A percentile compares a stretch with the other conserved stretches of the same genome.
phyloP scores from a whole-genome alignment of 495 filamentous ascomycete species.

The Rostrohypoxylon terebratum region DNA sequence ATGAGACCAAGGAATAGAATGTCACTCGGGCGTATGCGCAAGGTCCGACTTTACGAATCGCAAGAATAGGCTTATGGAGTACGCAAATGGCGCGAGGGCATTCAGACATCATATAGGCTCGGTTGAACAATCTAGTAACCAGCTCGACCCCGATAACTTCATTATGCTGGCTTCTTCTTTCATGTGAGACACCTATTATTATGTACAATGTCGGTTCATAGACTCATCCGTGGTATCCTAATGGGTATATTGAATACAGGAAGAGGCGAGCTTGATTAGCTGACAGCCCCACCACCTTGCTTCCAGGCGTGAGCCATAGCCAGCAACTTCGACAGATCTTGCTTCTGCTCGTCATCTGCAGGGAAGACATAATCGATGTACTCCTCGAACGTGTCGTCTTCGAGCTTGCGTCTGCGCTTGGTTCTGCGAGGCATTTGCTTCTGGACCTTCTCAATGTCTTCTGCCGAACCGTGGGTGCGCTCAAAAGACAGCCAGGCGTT shows the following conservation, averaged over 20 bases:
- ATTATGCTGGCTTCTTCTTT: constrained; percentile 4
- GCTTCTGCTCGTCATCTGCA: constrained; percentile 89
- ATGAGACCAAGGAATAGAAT: background rate
- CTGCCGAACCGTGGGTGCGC: constrained; percentile 77
- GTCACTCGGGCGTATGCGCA: background rate
- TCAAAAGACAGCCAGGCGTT: constrained; percentile 94
- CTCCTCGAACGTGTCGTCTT: constrained; percentile 96
- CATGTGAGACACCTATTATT: constrained; percentile 24
- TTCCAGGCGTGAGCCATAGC: constrained; percentile 93
- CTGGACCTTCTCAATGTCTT: constrained; percentile 86
- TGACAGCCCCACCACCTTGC: constrained; percentile 60
- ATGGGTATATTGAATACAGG: constrained; percentile 5
- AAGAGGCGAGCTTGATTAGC: constrained; percentile 13
- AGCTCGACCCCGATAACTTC: background rate
- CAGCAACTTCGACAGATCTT: constrained; percentile 84
- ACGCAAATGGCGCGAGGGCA: background rate
- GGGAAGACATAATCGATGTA: constrained; percentile 98
- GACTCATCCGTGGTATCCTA: constrained; percentile 17
- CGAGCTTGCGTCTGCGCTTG: constrained; percentile 93
- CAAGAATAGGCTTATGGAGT: background rate
- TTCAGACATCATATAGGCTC: background rate
- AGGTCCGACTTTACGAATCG: background rate
- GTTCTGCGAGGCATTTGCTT: constrained; percentile 92
- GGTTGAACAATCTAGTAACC: constrained; percentile 4
- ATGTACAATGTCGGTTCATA: constrained; percentile 27